Evolutionary conservation across 2,329 filamentous ascomycete species (phyloP), one percentile per base, ranked within the genome.

Genomic region (Magnaporthales sp.): DNA sequence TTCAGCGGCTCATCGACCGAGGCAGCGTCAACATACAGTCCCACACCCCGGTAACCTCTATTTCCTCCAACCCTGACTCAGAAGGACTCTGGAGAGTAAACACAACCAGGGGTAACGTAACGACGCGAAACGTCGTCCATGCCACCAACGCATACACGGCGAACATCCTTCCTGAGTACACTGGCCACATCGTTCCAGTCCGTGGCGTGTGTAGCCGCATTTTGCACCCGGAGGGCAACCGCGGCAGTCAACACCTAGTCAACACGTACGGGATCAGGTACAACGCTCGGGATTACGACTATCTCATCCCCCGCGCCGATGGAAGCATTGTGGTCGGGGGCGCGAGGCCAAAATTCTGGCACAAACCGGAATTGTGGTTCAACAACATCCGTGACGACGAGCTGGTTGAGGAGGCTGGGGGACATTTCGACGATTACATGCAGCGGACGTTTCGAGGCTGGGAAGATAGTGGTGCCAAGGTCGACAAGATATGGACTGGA

Each of bases 401-500:
- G 4, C 70, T 81, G 4, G 80, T 86, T n/a, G 75, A 77, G 3
- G 68, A 73, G 0, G 79, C 79, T 0, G 74, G 74, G 38, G 64
- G 73, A 27, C 80, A 84, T 70, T 85, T 83, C 68, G 75, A 80
- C 26, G 75, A 75, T 0, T 83, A 82, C 66, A 84, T 84, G 78
- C 79, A 81, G 68, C 72, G 76, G 5, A 76, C 77, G 63, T 84
- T 84, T 66, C 72, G 68, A 0, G 83, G 82, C 0, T 86, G 82
- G 83, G 80, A 83, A 63, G 69, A 77, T 3, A 79, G 74, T 24
- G 74, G 73, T 4, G 80, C 78, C 4, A 64, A 72, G 63, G 69
- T 73, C 1, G 72, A 74, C 27, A 70, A 71, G 1, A 68, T 79
- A 1, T 80, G 77, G 77, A 76, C 75, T 51, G 75, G 74, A 0